Percentiles rank a stretch among this genome's conserved stretches.
Evolutionary conservation across 225 moss, liverwort and hornwort species (phyloP).

Genomic region (Ulota crispa): DNA sequence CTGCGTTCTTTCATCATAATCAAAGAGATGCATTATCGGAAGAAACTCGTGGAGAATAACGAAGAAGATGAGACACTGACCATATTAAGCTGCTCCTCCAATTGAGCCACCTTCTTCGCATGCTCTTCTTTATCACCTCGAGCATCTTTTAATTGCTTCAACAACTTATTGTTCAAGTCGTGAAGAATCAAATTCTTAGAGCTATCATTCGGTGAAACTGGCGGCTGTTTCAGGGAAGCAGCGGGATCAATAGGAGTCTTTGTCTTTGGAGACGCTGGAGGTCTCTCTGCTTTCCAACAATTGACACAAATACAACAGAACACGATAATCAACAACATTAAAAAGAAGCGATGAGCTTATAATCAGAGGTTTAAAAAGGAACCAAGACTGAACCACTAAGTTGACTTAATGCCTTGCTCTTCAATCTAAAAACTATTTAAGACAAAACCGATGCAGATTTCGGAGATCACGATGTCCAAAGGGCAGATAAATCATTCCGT

Average conservation of each 20-base stretch:
- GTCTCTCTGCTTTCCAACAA: slow-evolving; percentile 38
- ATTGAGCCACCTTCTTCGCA: slow-evolving; percentile 33
- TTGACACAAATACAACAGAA: neutral
- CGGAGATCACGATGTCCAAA: neutral
- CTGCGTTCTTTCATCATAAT: neutral
- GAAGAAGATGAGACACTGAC: slow-evolving; percentile 24
- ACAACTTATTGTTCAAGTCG: slow-evolving; percentile 43
- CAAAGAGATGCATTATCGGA: neutral
- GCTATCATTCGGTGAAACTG: slow-evolving; percentile 23
- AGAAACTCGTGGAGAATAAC: neutral
- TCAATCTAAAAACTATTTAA: neutral
- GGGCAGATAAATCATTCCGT: neutral
- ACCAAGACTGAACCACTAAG: neutral
- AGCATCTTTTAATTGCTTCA: slow-evolving; percentile 42
- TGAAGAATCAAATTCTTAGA: slow-evolving; percentile 35
- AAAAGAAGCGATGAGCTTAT: neutral
- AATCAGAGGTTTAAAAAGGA: neutral
- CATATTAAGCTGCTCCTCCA: slow-evolving; percentile 41
- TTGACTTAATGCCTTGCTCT: neutral
- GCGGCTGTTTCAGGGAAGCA: slow-evolving; percentile 16
- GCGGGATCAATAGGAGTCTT: slow-evolving; percentile 22
- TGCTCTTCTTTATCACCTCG: slow-evolving; percentile 40
- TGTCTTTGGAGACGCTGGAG: slow-evolving; percentile 30
- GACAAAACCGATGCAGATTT: neutral
- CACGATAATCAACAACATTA: neutral